A percentile compares a stretch with the other conserved stretches of the same genome.
Conservation (phyloP, 805 yeast genomes). For the Tetrapisispora nanseiensis region DNA sequence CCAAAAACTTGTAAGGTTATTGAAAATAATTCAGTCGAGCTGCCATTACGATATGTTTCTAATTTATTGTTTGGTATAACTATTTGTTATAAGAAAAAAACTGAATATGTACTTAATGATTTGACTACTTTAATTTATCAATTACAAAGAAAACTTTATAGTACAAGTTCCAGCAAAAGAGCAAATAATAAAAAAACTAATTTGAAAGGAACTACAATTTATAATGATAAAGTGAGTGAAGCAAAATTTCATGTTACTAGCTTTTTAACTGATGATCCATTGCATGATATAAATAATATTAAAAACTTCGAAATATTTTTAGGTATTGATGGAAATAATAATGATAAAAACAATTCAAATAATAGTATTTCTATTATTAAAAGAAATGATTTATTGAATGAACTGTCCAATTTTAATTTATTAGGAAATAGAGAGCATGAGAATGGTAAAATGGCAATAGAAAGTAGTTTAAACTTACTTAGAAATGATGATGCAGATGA, state of each 20-base stretch:
- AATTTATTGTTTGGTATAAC: constrained; percentile 26
- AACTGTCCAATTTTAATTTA: constrained; percentile 15
- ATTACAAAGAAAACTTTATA: constrained; percentile 10
- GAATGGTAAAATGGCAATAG: not conserved
- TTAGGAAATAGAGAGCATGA: constrained; percentile 7
- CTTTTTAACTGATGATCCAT: constrained; percentile 21
- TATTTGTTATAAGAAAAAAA: constrained; percentile 25
- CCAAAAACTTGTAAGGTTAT: constrained; percentile 24
- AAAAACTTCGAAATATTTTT: constrained; percentile 7
- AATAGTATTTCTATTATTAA: constrained; percentile 9
- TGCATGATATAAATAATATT: constrained; percentile 19
- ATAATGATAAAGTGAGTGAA: not conserved
- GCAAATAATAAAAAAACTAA: constrained; percentile 3
- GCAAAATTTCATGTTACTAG: not conserved
- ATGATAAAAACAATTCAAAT: not conserved
- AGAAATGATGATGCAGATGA: constrained; percentile 11
- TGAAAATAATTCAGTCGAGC: constrained; percentile 9
- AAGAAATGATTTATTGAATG: constrained; percentile 17
- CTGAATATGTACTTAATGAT: constrained; percentile 25
- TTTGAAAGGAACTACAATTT: not conserved
- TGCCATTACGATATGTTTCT: constrained; percentile 24
- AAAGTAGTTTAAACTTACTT: not conserved
- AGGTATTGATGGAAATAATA: not conserved
- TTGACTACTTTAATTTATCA: constrained; percentile 15
- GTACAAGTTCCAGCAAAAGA: constrained; percentile 1